Evolutionary conservation across 1,284 basidiomycete species (phyloP).

Genomic region (Puccinia horiana): DNA sequence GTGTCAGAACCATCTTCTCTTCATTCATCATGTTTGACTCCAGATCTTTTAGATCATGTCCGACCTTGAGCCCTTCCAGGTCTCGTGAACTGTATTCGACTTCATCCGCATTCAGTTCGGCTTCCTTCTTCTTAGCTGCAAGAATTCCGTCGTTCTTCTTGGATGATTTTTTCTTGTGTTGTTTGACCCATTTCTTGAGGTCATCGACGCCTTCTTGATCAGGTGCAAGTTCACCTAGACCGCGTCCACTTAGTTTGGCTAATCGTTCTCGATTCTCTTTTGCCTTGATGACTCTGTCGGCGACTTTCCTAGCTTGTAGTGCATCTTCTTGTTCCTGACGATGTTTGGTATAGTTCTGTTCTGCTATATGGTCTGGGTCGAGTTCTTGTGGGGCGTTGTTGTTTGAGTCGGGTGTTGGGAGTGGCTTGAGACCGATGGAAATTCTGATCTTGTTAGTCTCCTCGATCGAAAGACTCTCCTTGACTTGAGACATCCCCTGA

Average conservation of each 20-base stretch:
- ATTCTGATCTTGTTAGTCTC: slow-evolving; percentile 98
- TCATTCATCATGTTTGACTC: slow-evolving; percentile 63
- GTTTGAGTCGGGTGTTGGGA: slow-evolving; percentile 73
- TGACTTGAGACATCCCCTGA: slow-evolving; percentile 50
- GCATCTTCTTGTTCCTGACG: slow-evolving; percentile 66
- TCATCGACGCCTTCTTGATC: slow-evolving; percentile 69
- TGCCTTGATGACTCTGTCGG: slow-evolving; percentile 64
- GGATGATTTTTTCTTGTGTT: slow-evolving; percentile 72
- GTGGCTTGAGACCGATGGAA: slow-evolving; percentile 87
- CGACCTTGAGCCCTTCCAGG: slow-evolving; percentile 88
- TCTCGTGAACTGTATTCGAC: slow-evolving; percentile 66
- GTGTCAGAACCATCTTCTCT: slow-evolving; percentile 80
- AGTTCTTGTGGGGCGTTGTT: slow-evolving; percentile 56
- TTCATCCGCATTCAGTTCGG: slow-evolving; percentile 74
- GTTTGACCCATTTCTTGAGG: slow-evolving; percentile 82
- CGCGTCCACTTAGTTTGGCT: slow-evolving; percentile 81
- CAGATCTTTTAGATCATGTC: slow-evolving; percentile 86
- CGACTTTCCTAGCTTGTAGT: not conserved
- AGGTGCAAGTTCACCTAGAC: slow-evolving; percentile 71
- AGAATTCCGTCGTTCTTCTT: slow-evolving; percentile 55
- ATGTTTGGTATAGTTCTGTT: slow-evolving; percentile 76
- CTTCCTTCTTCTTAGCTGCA: slow-evolving; percentile 70
- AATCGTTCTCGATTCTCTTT: slow-evolving; percentile 88
- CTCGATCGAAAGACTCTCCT: slow-evolving; percentile 84
- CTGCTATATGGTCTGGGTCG: slow-evolving; percentile 65